Evolutionary conservation across 2,329 filamentous ascomycete species (phyloP), one percentile per base, ranked within the genome.

Genomic region (Fusarium kyushuense): DNA sequence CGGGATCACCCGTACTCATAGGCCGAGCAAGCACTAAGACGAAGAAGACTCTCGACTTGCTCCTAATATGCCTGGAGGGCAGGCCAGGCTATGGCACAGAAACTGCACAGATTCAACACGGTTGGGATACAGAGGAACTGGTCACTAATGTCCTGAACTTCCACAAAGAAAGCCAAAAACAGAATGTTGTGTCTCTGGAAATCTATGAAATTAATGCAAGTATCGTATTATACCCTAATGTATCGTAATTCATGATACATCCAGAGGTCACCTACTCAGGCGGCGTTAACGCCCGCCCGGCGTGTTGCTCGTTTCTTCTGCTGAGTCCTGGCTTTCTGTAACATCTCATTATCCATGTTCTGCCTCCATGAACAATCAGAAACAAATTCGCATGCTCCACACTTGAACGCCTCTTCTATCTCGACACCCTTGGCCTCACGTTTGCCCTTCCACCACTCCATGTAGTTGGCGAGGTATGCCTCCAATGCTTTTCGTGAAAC

Each of bases 351-450:
- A 55, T 94, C 88, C 78, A 92, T 90, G 13, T 84, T 83, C 71
- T 86, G 83, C 36, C 94, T 84, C 95, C 95, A 98, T 14, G 86
- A 84, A 76, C 95, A 98, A 3, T 82, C 84, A 4, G 92, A 89
- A 0, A 85, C 87, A 77, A 97, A 97, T 69, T 97, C 93, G 75
- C 95, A 98, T 25, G 85, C 88, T 21, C 88, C 82, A 76, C 95
- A 98, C 77, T 97, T 98, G 79, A 91, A 97, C 0, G 93, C 92
- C 71, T 97, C 94, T 73, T 94, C 90, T 9, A 96, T 85, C 9
- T 87, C 84, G 4, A 97, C 94, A 0, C 95, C 95, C 10, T 84
- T 84, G 0, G 94, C 88, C 49, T 86, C 80, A 17, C 94, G 83
- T 71, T 91, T 83, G 1, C 94, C 95, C 32, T 87, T 88, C 95